A percentile compares a stretch with the other conserved stretches of the same genome.
phyloP scores from a whole-genome alignment of 805 yeast genomes.

The Yamadazyma insecticola region DNA sequence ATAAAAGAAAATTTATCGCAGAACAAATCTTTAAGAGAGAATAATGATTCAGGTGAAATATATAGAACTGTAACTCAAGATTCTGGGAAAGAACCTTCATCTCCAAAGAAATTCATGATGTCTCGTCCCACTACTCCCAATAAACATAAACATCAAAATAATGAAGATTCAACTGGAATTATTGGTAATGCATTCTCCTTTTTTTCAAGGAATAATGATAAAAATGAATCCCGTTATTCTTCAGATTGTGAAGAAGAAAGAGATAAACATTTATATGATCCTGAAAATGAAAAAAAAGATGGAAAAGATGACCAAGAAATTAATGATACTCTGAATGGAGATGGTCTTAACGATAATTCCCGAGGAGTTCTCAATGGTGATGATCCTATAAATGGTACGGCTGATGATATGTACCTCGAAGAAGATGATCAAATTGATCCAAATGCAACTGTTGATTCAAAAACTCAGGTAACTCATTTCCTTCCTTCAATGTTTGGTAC shows the following conservation, averaged over 20 bases:
- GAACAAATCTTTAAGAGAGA: constrained; percentile 11
- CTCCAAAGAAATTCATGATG: background rate
- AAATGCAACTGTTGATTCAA: no score
- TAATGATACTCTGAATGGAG: no score
- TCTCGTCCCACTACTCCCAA: background rate
- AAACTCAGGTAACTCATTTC: no score
- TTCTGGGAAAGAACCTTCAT: constrained; percentile 3
- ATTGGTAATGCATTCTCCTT: constrained; percentile 27
- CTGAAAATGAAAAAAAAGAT: background rate
- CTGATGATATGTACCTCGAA: no score
- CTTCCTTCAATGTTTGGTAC: no score
- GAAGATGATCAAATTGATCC: no score
- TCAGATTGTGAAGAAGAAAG: constrained; percentile 25
- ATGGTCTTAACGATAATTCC: background rate
- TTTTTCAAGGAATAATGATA: constrained; percentile 24
- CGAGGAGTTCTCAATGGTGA: background rate
- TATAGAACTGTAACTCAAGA: constrained; percentile 8
- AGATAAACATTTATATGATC: constrained; percentile 7
- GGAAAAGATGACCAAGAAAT: constrained; percentile 1
- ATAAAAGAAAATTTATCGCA: no score
- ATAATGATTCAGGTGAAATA: constrained; percentile 12
- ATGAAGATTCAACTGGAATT: background rate
- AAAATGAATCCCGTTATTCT: constrained; percentile 26
- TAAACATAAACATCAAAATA: background rate
- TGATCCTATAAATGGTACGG: no score